Conservation (phyloP, 129 eudicot genomes). For the Centella asiatica region DNA sequence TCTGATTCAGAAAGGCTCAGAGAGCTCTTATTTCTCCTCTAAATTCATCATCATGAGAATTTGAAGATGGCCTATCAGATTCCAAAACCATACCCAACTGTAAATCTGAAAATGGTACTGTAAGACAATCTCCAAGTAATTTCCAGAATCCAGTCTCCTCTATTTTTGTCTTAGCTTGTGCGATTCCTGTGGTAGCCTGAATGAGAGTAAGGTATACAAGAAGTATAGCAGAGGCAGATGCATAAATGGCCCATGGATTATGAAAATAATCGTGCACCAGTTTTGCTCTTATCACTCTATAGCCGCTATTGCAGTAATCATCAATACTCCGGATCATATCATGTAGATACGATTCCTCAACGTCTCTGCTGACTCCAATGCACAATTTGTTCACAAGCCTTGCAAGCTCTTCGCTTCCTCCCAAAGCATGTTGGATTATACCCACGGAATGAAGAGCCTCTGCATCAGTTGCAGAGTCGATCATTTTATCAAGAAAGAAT, state of each 20-base stretch:
- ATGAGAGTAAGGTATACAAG: conserved; percentile 24
- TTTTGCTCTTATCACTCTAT: conserved; percentile 15
- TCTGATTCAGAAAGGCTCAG: too few species aligned
- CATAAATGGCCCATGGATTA: conserved; percentile 27
- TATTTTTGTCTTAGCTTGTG: too few species aligned
- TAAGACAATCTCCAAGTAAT: too few species aligned
- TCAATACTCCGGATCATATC: conserved; percentile 26
- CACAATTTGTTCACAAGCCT: conserved; percentile 32
- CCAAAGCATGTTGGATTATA: conserved; percentile 33
- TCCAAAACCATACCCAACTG: too few species aligned
- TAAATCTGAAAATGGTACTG: too few species aligned
- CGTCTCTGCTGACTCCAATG: conserved; percentile 26
- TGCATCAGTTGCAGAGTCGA: conserved; percentile 30
- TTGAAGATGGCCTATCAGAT: too few species aligned
- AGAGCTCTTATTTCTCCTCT: too few species aligned
- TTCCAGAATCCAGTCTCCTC: too few species aligned
- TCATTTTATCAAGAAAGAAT: conserved; percentile 34
- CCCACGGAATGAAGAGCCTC: conserved; percentile 35
- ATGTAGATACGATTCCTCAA: conserved; percentile 26
- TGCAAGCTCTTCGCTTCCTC: conserved; percentile 36
- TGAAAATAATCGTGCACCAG: conserved; percentile 25
- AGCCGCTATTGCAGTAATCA: conserved; percentile 15
- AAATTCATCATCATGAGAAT: too few species aligned
- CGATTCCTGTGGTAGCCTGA: too few species aligned
- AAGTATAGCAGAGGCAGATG: conserved; percentile 21